Evolutionary conservation across 2,329 filamentous ascomycete species (phyloP).

Genomic region (Tolypocladium amazonense): DNA sequence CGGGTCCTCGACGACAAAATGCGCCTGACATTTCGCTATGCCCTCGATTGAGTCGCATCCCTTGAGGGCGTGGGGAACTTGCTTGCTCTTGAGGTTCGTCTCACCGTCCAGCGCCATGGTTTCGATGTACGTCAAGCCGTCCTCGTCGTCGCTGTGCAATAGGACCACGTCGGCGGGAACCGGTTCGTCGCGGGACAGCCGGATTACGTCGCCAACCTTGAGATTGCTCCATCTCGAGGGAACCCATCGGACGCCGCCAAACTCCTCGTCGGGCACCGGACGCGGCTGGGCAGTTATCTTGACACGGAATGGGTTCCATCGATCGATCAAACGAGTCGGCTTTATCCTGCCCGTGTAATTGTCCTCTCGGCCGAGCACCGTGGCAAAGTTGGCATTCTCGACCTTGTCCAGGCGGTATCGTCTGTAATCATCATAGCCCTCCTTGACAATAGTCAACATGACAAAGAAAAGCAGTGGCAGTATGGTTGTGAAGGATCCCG

Average conservation of each 20-base stretch:
- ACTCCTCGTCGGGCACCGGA: constrained; percentile 44
- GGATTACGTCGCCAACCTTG: constrained; percentile 38
- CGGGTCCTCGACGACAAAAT: constrained; percentile 65
- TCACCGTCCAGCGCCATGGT: constrained; percentile 80
- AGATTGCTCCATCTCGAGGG: constrained; percentile 32
- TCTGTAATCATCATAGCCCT: constrained; percentile 78
- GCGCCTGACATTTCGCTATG: constrained; percentile 43
- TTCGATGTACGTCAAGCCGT: constrained; percentile 72
- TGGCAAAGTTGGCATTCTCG: constrained; percentile 54
- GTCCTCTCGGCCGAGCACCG: constrained; percentile 30
- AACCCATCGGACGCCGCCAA: constrained; percentile 45
- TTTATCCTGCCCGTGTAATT: constrained; percentile 17
- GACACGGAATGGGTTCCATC: constrained; percentile 21
- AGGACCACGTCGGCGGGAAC: constrained; percentile 77
- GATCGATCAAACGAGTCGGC: constrained; percentile 10
- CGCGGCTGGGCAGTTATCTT: constrained; percentile 17
- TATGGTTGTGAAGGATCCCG: constrained; percentile 65
- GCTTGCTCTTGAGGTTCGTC: constrained; percentile 71
- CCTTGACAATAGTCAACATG: constrained; percentile 69
- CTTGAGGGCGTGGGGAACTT: constrained; percentile 50
- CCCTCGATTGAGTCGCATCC: constrained; percentile 43
- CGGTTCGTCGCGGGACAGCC: constrained; percentile 57
- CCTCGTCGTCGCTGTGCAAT: constrained; percentile 65
- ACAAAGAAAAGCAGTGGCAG: constrained; percentile 68
- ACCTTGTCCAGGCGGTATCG: constrained; percentile 71